phyloP scores from a whole-genome alignment of 495 filamentous ascomycete genomes.

The Tuber brumale region DNA sequence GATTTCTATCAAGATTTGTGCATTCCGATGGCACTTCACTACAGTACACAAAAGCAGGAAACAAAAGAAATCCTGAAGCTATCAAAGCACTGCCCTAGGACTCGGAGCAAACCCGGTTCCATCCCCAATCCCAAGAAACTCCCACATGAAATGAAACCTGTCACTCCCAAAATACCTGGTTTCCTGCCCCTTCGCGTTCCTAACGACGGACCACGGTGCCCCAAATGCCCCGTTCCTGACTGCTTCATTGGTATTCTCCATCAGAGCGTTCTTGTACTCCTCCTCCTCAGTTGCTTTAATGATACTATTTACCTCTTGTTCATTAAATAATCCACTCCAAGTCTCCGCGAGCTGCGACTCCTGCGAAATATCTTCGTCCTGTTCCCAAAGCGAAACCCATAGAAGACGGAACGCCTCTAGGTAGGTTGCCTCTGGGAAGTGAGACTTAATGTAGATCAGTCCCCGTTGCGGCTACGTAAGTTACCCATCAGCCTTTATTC shows the following conservation, averaged over 20 bases:
- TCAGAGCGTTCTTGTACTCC: constrained; percentile 56
- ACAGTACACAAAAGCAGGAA: not conserved
- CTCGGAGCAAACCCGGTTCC: constrained; percentile 5
- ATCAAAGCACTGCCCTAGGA: not conserved
- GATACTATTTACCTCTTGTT: constrained; percentile 49
- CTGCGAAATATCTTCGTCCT: constrained; percentile 49
- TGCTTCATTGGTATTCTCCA: constrained; percentile 53
- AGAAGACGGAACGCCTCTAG: constrained; percentile 47
- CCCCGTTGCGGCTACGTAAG: constrained; percentile 54
- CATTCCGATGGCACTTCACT: not conserved
- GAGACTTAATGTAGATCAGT: constrained; percentile 57
- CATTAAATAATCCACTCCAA: constrained; percentile 44
- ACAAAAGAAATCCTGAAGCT: not conserved
- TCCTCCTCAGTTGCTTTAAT: constrained; percentile 47
- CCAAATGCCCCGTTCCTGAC: constrained; percentile 64
- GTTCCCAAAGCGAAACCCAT: constrained; percentile 49
- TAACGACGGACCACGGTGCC: constrained; percentile 68
- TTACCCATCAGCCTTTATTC: not conserved
- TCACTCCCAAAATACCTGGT: constrained; percentile 77
- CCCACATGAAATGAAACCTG: constrained; percentile 48
- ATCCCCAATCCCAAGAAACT: constrained; percentile 35
- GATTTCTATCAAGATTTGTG: not conserved
- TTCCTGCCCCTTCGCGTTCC: constrained; percentile 51
- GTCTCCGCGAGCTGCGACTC: constrained; percentile 44
- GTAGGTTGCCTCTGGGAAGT: constrained; percentile 45